Evolutionary conservation across 257 asterid species (phyloP).

Genomic region (Apocynum venetum): DNA sequence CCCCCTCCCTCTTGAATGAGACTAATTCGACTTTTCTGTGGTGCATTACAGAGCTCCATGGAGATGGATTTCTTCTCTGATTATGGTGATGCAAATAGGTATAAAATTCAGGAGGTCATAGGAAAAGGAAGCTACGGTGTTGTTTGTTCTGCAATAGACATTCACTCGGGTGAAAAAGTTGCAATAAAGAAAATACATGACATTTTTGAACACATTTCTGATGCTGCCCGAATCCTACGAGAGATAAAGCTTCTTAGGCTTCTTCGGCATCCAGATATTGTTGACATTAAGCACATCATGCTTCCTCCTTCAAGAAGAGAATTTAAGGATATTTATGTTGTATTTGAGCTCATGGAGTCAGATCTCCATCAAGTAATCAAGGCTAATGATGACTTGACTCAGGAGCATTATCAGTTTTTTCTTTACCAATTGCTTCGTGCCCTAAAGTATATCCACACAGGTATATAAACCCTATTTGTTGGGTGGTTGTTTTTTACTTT

Average conservation of each 20-base stretch:
- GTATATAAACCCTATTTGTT: constrained; percentile 24
- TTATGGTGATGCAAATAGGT: constrained; percentile 84
- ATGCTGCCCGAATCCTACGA: constrained; percentile 86
- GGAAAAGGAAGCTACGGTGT: constrained; percentile 97
- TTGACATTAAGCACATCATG: constrained; percentile 86
- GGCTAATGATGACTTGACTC: constrained; percentile 94
- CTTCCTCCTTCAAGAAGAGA: constrained; percentile 93
- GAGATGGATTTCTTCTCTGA: constrained; percentile 88
- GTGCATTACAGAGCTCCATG: constrained; percentile 47
- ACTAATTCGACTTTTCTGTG: constrained; percentile 5
- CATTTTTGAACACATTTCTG: constrained; percentile 81
- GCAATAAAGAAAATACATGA: constrained; percentile 89
- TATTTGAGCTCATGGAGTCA: constrained; percentile 93
- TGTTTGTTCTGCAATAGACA: constrained; percentile 84
- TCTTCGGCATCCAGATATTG: constrained; percentile 88
- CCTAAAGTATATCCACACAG: constrained; percentile 83
- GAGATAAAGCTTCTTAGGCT: constrained; percentile 93
- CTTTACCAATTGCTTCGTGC: constrained; percentile 90
- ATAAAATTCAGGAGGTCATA: constrained; percentile 71
- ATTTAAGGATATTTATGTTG: constrained; percentile 82
- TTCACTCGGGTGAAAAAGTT: constrained; percentile 77
- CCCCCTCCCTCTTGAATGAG: neutral
- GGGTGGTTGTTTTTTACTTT: neutral
- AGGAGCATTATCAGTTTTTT: constrained; percentile 82
- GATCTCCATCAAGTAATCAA: constrained; percentile 96